Percentiles rank a stretch among this genome's conserved stretches.
Evolutionary conservation across 495 filamentous ascomycete genomes (phyloP).

Genomic region (Penicillium salamii): DNA sequence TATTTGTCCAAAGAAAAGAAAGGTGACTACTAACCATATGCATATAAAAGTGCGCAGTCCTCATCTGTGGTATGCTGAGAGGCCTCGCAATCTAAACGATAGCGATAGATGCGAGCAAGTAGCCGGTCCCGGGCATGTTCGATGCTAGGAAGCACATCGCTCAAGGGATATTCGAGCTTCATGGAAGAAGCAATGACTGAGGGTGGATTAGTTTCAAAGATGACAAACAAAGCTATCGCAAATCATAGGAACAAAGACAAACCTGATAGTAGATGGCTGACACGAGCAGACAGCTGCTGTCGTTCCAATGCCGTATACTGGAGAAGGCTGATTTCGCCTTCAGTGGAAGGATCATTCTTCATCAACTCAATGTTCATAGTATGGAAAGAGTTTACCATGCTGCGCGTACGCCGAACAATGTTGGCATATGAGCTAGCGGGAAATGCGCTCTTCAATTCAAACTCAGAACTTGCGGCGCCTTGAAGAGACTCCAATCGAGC

Average conservation of each 20-base stretch:
- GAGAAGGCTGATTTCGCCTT: slow-evolving; percentile 76
- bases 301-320: slow-evolving; percentile 78
- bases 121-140: slow-evolving; percentile 76
- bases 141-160: slow-evolving; percentile 79
- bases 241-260: slow-evolving; percentile 17
- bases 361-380: slow-evolving; percentile 91
- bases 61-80: slow-evolving; percentile 56
- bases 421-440: slow-evolving; percentile 63
- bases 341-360: slow-evolving; percentile 71
- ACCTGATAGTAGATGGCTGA: slow-evolving; percentile 90
- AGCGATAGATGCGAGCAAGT: slow-evolving; percentile 85
- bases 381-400: slow-evolving; percentile 87
- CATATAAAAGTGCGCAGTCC: slow-evolving; percentile 69
- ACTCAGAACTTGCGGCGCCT: slow-evolving; percentile 71
- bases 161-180: slow-evolving; percentile 90
- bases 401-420: slow-evolving; percentile 73
- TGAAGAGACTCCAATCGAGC: slow-evolving; percentile 69
- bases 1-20: neutral
- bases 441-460: slow-evolving; percentile 82
- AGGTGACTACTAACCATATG: slow-evolving; percentile 54
- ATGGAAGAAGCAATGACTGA: slow-evolving; percentile 85
- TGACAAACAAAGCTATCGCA: no score
- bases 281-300: slow-evolving; percentile 72
- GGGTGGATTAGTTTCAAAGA: no score
- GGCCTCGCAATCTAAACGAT: slow-evolving; percentile 65